These are phyloP conservation scores for Ustilago tritici DNA, from an alignment of 1,284 basidiomycete species.

Conservation along the genomic window DNA sequence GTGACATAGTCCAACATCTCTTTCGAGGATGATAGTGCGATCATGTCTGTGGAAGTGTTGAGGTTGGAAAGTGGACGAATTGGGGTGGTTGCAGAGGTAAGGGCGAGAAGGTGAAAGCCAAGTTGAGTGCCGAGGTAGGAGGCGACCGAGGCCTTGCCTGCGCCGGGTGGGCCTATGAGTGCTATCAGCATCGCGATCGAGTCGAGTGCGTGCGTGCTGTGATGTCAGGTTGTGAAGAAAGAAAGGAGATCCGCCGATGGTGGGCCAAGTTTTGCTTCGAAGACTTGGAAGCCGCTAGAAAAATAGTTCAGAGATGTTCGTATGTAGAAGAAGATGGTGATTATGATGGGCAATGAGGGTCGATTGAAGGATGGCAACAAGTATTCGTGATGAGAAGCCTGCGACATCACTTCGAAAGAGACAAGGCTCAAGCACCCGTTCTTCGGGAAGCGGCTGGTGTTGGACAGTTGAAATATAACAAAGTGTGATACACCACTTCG, in stretches of 20 bases:
- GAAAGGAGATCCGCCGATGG: not conserved
- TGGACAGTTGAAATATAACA: too few species aligned
- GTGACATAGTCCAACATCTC: conserved; percentile 83
- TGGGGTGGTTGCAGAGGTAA: conserved; percentile 1
- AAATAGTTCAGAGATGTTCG: too few species aligned
- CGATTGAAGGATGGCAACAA: too few species aligned
- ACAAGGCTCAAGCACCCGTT: too few species aligned
- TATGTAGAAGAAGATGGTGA: too few species aligned
- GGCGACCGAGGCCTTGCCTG: conserved; percentile 84
- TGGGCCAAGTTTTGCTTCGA: too few species aligned
- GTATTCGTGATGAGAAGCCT: too few species aligned
- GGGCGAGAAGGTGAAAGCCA: conserved; percentile 68
- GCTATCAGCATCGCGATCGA: conserved; percentile 79
- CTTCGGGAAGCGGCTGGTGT: too few species aligned
- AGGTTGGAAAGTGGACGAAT: conserved; percentile 5
- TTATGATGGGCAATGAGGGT: too few species aligned
- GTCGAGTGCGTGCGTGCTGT: not conserved
- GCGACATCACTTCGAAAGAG: too few species aligned
- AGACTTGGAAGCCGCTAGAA: too few species aligned
- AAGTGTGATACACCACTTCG: too few species aligned
- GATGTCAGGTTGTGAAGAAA: not conserved
- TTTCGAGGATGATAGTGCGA: conserved; percentile 60
- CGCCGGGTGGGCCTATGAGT: conserved; percentile 83
- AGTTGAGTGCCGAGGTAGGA: conserved; percentile 77
- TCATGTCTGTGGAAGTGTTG: not conserved